phyloP scores from a whole-genome alignment of 805 yeast species.

The Wickerhamiella kazuoi region DNA sequence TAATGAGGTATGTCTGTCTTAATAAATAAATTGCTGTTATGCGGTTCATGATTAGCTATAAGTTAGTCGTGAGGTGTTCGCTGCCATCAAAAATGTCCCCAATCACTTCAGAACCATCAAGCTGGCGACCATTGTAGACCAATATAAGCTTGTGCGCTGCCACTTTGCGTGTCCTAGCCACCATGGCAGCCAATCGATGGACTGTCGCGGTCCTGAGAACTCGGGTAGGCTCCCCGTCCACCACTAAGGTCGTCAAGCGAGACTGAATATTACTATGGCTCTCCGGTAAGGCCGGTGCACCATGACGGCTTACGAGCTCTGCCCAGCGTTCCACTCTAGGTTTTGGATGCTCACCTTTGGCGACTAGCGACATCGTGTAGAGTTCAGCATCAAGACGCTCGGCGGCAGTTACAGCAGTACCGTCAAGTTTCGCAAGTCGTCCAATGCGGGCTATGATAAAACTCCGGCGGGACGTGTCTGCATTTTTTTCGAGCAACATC shows the following conservation, averaged over 20 bases:
- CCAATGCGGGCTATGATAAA: constrained; percentile 32
- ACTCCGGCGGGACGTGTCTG: constrained; percentile 9
- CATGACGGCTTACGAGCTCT: constrained; percentile 24
- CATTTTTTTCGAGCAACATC: constrained; percentile 24
- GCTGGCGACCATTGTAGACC: neutral
- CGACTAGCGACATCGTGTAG: constrained; percentile 39
- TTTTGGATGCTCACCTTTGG: constrained; percentile 10
- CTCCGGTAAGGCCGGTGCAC: constrained; percentile 8
- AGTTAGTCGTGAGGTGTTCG: neutral
- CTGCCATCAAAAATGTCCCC: neutral
- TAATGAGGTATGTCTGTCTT: neutral
- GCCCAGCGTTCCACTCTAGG: constrained; percentile 25
- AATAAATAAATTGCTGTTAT: too few relatives aligned
- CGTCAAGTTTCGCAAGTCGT: constrained; percentile 33
- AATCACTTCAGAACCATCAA: neutral
- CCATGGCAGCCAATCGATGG: constrained; percentile 22
- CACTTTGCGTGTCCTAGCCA: constrained; percentile 9
- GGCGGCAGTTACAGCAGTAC: constrained; percentile 29
- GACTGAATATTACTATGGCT: constrained; percentile 7
- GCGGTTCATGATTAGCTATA: too few relatives aligned
- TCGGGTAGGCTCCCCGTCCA: constrained; percentile 8
- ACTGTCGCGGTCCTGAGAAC: constrained; percentile 21
- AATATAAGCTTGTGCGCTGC: neutral
- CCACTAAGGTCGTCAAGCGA: constrained; percentile 9
- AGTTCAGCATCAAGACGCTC: constrained; percentile 52